phyloP scores from a whole-genome alignment of 306 rosid species.

The Trifolium pratense region DNA sequence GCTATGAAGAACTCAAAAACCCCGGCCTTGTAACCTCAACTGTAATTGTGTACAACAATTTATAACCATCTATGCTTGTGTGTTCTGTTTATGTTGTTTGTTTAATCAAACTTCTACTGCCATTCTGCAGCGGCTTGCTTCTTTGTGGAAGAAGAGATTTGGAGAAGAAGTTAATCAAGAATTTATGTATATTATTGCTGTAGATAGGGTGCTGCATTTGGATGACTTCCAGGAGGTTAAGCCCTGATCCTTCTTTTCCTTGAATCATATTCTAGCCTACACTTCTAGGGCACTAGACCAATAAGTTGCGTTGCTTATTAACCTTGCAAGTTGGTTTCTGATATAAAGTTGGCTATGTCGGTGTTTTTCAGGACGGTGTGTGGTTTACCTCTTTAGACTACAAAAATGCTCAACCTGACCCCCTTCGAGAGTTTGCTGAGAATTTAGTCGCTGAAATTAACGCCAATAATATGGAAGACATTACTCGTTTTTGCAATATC shows the following conservation, averaged over 20 bases:
- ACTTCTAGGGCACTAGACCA: background rate
- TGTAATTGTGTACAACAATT: background rate
- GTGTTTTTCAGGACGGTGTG: conserved; percentile 61
- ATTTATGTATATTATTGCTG: conserved; percentile 60
- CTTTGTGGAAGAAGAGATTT: conserved; percentile 79
- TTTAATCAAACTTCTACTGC: background rate
- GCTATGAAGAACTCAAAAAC: background rate
- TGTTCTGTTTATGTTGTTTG: conserved; percentile 18
- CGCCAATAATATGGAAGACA: conserved; percentile 76
- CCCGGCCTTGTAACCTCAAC: background rate
- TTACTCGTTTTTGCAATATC: conserved; percentile 81
- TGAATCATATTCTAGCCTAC: background rate
- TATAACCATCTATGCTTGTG: background rate
- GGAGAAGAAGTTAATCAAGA: conserved; percentile 82
- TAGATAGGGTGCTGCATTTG: conserved; percentile 79
- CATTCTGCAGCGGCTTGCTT: conserved; percentile 57
- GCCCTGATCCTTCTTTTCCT: background rate
- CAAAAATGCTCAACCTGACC: conserved; percentile 78
- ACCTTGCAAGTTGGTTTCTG: conserved; percentile 22
- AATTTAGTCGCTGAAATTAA: conserved; percentile 79
- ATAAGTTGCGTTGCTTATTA: conserved; percentile 1
- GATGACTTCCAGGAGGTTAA: conserved; percentile 86
- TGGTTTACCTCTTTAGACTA: conserved; percentile 78
- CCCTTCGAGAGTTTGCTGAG: conserved; percentile 80
- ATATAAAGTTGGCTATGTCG: conserved; percentile 11